Evolutionary conservation across 352 stramenopile species (phyloP).

Genomic region (Globisporangium ultimum): DNA sequence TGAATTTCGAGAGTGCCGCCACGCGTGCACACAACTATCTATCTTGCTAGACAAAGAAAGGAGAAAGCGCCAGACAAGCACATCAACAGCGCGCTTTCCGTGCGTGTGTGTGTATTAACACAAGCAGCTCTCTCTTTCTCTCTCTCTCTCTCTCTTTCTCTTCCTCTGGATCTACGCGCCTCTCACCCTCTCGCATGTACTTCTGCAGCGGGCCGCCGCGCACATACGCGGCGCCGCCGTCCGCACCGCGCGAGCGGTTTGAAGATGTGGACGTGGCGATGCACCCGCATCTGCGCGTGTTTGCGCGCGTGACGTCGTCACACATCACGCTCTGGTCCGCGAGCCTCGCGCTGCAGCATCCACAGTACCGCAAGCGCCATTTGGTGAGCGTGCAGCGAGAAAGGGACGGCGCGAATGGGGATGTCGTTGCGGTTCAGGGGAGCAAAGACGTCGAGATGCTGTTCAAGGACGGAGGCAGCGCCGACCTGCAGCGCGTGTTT

Average conservation of each 20-base stretch:
- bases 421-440: not conserved
- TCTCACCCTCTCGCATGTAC: slow-evolving; percentile 34
- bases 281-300: slow-evolving; percentile 44
- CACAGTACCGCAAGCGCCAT: slow-evolving; percentile 25
- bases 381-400: slow-evolving; percentile 31
- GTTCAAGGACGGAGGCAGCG: too few relatives aligned
- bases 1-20: too few relatives aligned
- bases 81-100: not conserved
- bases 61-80: not conserved
- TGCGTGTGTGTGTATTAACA: not conserved
- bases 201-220: slow-evolving; percentile 71
- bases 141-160: not conserved
- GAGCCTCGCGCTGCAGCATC: slow-evolving; percentile 20
- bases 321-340: slow-evolving; percentile 51
- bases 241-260: slow-evolving; percentile 11
- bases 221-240: slow-evolving; percentile 33
- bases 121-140: not conserved
- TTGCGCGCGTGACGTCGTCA: slow-evolving; percentile 50
- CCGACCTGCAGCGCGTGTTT: slow-evolving; percentile 34
- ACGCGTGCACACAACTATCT: not conserved
- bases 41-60: not conserved
- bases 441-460: too few relatives aligned
- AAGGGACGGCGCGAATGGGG: slow-evolving; percentile 18
- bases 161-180: not conserved
- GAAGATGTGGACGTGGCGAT: slow-evolving; percentile 55